These are phyloP conservation scores for Botrytis fragariae DNA, from an alignment of 2,329 filamentous ascomycete genomes.

Conservation along the genomic window DNA sequence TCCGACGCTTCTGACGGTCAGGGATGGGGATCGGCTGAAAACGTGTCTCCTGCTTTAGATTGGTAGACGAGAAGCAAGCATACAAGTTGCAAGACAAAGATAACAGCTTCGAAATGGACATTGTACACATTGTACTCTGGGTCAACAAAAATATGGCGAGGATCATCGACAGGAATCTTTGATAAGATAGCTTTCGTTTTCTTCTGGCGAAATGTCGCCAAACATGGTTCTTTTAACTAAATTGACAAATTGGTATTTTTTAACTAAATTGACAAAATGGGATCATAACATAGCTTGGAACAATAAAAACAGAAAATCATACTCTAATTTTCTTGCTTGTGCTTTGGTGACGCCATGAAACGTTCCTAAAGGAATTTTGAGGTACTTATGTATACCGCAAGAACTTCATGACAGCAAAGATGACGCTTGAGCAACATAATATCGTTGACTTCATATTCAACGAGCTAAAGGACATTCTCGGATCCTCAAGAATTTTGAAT, in stretches of 20 bases:
- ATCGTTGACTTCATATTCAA: not conserved
- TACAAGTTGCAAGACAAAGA: not conserved
- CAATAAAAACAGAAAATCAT: conserved; percentile 5
- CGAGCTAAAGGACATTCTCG: not conserved
- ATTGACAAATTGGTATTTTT: not conserved
- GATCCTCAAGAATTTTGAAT: not conserved
- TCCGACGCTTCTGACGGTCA: not conserved
- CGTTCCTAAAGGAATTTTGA: not conserved
- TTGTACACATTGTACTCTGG: not conserved
- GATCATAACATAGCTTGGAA: not conserved
- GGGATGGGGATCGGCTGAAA: not conserved
- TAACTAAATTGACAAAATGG: not conserved
- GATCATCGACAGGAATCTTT: not conserved
- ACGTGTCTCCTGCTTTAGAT: not conserved
- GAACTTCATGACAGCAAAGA: not conserved
- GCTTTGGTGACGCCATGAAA: not conserved
- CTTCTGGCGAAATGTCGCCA: not conserved
- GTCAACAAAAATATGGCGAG: not conserved
- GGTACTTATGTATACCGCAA: not conserved
- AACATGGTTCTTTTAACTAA: not conserved
- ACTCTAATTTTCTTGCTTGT: not conserved
- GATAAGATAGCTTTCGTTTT: not conserved
- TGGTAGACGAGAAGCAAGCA: not conserved
- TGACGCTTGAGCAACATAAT: not conserved
- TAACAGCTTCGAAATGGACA: not conserved